Base-by-base conservation (phyloP, 2,329 filamentous ascomycete genomes). In the Metarhizium guizhouense region DNA sequence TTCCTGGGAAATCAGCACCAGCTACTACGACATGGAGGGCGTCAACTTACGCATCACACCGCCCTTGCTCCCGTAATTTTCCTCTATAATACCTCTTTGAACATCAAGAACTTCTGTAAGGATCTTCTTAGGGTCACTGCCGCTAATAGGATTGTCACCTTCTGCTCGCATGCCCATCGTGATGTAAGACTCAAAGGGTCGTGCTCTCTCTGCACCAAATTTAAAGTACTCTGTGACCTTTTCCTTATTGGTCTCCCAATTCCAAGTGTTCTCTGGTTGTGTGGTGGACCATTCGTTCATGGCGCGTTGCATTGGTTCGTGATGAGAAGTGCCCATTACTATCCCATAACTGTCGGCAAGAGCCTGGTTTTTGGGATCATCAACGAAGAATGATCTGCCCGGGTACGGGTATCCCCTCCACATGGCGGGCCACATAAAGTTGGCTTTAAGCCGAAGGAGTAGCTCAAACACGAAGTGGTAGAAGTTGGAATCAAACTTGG, bases 371-470 rank as follows among this genome's bases (percentile, higher is more conserved):
- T 74, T 69, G 0, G 76, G 71, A 53, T 87, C 83, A 51, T 86
- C 84, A 0, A 81, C 76, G 61, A 82, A 81, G 68, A 87, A 86
- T 59, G 80, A 81, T 40, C 77, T 76, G 8, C 74, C 74, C 0
- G 74, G 75, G 3, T 70, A 70, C 2, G 74, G 74, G 42, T 72
- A 74, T 13, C 69, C 73, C 6, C 78, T 76, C 82, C 84, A 87
- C 77, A 83, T 83, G 0, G 84, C 82, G 0, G 83, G 84, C 84
- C 84, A 87, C 54, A 87, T 70, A 59, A 84, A 86, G 63, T 87
- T 87, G 2, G 82, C 66, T 63, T 76, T 79, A 20, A 84, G 72
- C 14, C 83, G 72, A 3, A 86, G 71, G 1, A 85, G 68, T 5
- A 87, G 72, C 62, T 87, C 84, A 58, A 86, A 87, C 0, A 87